Evolutionary conservation across 2,329 filamentous ascomycete species (phyloP).

Genomic region (Aureobasidium sp.): DNA sequence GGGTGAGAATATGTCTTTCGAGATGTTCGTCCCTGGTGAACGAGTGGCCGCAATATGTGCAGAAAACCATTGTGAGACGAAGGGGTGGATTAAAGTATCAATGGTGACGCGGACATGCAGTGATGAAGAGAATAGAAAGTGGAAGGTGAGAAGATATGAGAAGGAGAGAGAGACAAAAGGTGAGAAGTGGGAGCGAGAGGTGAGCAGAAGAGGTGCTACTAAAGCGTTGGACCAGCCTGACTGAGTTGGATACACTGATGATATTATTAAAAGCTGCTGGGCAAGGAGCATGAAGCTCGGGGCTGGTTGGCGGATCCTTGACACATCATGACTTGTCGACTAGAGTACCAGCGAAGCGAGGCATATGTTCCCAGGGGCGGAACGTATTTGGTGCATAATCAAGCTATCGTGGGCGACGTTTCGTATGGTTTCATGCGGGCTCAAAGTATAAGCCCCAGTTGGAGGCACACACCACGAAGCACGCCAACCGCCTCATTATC

Average conservation of each 20-base stretch:
- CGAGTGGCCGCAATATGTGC: conserved; percentile 45
- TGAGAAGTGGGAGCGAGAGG: not conserved
- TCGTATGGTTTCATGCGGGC: conserved; percentile 11
- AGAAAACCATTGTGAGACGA: conserved; percentile 38
- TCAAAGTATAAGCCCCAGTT: conserved; percentile 10
- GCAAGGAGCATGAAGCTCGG: conserved; percentile 11
- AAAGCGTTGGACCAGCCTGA: conserved; percentile 9
- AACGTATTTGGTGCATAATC: conserved; percentile 14
- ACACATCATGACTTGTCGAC: conserved; percentile 12
- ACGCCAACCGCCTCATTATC: conserved; percentile 10
- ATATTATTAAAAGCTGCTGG: conserved; percentile 13
- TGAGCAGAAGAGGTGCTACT: conserved; percentile 6
- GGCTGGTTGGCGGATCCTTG: conserved; percentile 12
- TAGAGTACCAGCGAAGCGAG: conserved; percentile 10
- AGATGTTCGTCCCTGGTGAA: conserved; percentile 46
- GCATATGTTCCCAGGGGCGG: conserved; percentile 8
- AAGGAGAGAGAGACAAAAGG: not conserved
- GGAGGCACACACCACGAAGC: conserved; percentile 4
- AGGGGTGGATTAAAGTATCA: conserved; percentile 15
- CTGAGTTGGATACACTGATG: conserved; percentile 7
- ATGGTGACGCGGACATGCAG: not conserved
- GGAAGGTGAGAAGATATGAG: not conserved
- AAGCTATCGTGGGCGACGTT: conserved; percentile 14
- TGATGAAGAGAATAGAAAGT: not conserved
- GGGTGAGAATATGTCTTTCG: conserved; percentile 44